These are phyloP conservation scores for Nothophytophthora sp. DNA, from an alignment of 352 stramenopile species.

Conservation along the genomic window DNA sequence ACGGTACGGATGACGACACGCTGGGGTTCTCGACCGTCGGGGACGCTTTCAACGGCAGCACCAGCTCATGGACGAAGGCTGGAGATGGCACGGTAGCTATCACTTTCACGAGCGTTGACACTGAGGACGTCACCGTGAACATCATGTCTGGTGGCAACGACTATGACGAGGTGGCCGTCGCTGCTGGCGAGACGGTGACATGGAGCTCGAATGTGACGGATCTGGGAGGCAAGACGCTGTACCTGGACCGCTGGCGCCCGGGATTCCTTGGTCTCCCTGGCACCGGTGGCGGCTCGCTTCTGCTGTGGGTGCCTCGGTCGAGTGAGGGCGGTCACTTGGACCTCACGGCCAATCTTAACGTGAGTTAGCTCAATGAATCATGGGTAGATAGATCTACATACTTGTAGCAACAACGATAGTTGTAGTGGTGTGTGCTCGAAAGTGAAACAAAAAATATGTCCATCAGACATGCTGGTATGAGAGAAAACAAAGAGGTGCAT, in stretches of 20 bases:
- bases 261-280: slow-evolving; percentile 56
- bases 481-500: too few species aligned
- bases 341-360: slow-evolving; percentile 48
- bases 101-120: slow-evolving; percentile 45
- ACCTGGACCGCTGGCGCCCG: slow-evolving; percentile 67
- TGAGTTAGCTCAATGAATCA: slow-evolving; percentile 37
- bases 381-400: too few species aligned
- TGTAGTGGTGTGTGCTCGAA: too few species aligned
- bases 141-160: slow-evolving; percentile 46
- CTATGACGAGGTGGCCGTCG: slow-evolving; percentile 37
- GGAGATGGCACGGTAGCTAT: slow-evolving; percentile 39
- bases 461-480: too few species aligned
- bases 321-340: slow-evolving; percentile 44
- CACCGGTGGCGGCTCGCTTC: slow-evolving; percentile 58
- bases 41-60: slow-evolving; percentile 43
- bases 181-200: slow-evolving; percentile 22
- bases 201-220: slow-evolving; percentile 37
- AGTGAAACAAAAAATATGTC: too few species aligned
- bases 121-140: slow-evolving; percentile 42
- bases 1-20: slow-evolving; percentile 39
- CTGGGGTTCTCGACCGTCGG: slow-evolving; percentile 40
- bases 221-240: slow-evolving; percentile 63
- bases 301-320: slow-evolving; percentile 56
- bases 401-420: too few species aligned
- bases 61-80: slow-evolving; percentile 37